Conservation (phyloP, 495 filamentous ascomycete genomes). For the Hypomontagnella monticulosa region DNA sequence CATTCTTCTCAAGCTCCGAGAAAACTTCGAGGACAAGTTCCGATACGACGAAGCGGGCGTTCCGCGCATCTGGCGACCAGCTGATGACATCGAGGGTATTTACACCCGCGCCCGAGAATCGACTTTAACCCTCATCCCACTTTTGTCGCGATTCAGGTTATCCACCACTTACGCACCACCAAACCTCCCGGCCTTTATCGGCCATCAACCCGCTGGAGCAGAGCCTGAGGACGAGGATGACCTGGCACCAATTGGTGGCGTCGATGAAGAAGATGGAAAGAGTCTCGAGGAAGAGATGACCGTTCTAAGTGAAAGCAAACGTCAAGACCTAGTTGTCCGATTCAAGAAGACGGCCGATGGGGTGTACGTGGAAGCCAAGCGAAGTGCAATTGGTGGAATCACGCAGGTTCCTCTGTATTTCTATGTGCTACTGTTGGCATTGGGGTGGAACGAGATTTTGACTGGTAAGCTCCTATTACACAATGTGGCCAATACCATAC, state of each 20-base stretch:
- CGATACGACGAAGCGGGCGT: constrained; percentile 96
- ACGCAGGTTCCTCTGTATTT: constrained; percentile 95
- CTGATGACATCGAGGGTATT: constrained; percentile 94
- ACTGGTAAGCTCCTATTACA: constrained; percentile 70
- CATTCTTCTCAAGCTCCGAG: constrained; percentile 90
- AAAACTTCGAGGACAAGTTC: constrained; percentile 99
- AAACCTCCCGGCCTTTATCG: constrained; percentile 82
- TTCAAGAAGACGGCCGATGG: constrained; percentile 98
- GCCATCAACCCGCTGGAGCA: constrained; percentile 76
- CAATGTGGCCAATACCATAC: constrained; percentile 25
- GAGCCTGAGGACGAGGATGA: constrained; percentile 90
- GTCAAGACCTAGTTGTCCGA: constrained; percentile 86
- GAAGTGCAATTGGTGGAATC: constrained; percentile 93
- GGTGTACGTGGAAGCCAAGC: constrained; percentile 96
- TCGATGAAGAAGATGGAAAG: constrained; percentile 93
- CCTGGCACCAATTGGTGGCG: constrained; percentile 81
- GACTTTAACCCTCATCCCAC: constrained; percentile 86
- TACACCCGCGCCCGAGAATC: constrained; percentile 92
- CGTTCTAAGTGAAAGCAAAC: constrained; percentile 86
- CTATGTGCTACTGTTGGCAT: constrained; percentile 83
- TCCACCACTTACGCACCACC: constrained; percentile 75
- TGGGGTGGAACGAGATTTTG: constrained; percentile 97
- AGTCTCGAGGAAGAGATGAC: constrained; percentile 95
- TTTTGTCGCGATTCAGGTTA: constrained; percentile 85
- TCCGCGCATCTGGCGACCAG: constrained; percentile 95